Base-by-base conservation (phyloP, 306 rosid species). In the Casuarina glauca region DNA sequence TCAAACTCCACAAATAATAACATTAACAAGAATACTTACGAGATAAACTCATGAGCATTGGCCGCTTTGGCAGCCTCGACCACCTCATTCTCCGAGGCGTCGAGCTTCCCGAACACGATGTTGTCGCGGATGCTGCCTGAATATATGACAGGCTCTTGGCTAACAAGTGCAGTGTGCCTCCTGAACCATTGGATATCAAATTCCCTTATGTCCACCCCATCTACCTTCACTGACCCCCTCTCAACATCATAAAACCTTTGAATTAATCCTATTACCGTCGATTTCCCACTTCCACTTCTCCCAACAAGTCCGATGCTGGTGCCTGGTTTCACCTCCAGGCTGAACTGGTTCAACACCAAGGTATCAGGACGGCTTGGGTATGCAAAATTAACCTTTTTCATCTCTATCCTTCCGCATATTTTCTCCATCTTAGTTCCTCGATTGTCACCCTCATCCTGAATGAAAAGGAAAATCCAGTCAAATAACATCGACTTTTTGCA, bases 201-300 rank as follows among this genome's bases (percentile, higher is more conserved):
- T 50, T 89, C 93, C 67, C 98, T 92, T 75, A 95, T 81, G 86
- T 95, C 98, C 35, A 95, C 74, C 1, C 91, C 90, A 72, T 95
- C 97, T 67, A 93, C 90, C 80, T 79, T 95, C 32, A 95, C 91
- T 3, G 81, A 87, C 3, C 98, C 98, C 67, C 85, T 85, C 44
- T 76, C 90, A 42, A 85, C 96, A 76, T 95, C 98, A 74, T 92
- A 93, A 77, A 95, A 92, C 50, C 98, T 90, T 63, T 88, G 90
- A 26, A 91, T 89, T 55, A 95, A 80, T 4, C 91, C 93, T 48
- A 92, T 87, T 53, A 95, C 92, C 12, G 98, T 95, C 76, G 98
- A 95, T 87, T 95, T 95, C 7, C 98, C 98, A 39, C 97, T 88
- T 6, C 98, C 98, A 82, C 98, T 95, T 82, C 80, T 91, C 63